Percentiles rank a stretch among this genome's conserved stretches.
phyloP scores from a whole-genome alignment of 257 asterid genomes.

The Dorcoceras hygrometricum region DNA sequence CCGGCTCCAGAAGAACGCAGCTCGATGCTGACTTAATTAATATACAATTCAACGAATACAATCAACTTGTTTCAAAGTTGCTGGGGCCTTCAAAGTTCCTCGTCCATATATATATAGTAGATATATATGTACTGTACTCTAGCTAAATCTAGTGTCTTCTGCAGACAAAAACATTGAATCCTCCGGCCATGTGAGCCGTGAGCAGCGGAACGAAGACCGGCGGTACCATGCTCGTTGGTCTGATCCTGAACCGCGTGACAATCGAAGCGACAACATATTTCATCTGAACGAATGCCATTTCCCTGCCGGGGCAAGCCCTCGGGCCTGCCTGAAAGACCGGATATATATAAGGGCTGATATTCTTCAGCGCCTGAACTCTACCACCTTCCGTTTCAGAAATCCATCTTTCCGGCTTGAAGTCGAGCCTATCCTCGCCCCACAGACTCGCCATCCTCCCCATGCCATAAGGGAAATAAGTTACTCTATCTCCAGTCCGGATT shows the following conservation, averaged over 20 bases:
- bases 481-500: constrained; percentile 54
- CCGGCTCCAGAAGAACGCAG: no score
- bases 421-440: constrained; percentile 68
- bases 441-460: constrained; percentile 71
- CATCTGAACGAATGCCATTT: constrained; percentile 73
- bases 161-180: constrained; percentile 46
- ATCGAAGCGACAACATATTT: constrained; percentile 54
- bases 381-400: constrained; percentile 32
- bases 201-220: constrained; percentile 66
- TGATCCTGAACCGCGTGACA: constrained; percentile 41
- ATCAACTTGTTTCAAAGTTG: background rate
- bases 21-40: no score
- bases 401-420: constrained; percentile 70
- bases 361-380: constrained; percentile 32
- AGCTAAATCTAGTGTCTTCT: constrained; percentile 30
- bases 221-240: constrained; percentile 31
- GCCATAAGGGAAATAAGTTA: constrained; percentile 75
- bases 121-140: no score
- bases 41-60: no score
- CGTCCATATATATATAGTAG: background rate
- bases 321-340: constrained; percentile 88
- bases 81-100: background rate
- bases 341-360: constrained; percentile 45
- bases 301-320: constrained; percentile 66
- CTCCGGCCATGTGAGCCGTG: constrained; percentile 80